phyloP scores from a whole-genome alignment of 108 stramenopile genomes.

The Fragilaria radians region DNA sequence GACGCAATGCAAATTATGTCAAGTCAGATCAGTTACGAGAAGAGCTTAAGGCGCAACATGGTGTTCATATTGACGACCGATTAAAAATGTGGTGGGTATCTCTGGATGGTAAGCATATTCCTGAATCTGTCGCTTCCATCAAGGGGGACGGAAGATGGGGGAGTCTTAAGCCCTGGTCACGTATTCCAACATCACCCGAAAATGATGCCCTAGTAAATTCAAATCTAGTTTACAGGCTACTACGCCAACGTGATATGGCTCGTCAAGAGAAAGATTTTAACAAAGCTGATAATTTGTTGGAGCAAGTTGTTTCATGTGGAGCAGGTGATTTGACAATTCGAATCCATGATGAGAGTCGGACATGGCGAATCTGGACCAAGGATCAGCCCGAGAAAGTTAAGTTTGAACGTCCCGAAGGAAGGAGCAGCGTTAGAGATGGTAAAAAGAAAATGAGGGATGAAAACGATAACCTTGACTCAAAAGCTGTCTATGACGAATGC shows the following conservation, averaged over 20 bases:
- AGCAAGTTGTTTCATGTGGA: conserved; percentile 57
- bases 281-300: conserved; percentile 62
- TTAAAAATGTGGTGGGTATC: conserved; percentile 81
- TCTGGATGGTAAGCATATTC: conserved; percentile 49
- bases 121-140: conserved; percentile 45
- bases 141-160: conserved; percentile 84
- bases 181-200: conserved; percentile 71
- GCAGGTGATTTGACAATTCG: conserved; percentile 56
- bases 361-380: conserved; percentile 82
- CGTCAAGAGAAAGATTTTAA: conserved; percentile 70
- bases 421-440: conserved; percentile 6
- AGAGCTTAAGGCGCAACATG: conserved; percentile 45
- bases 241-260: conserved; percentile 70
- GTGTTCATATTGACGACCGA: conserved; percentile 72
- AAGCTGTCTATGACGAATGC: conserved; percentile 50
- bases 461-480: conserved; percentile 5
- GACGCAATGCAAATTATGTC: conserved; percentile 50
- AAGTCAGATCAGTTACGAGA: conserved; percentile 65
- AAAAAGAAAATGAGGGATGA: no score
- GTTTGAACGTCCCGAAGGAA: neutral
- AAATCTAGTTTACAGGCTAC: conserved; percentile 49
- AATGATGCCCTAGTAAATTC: conserved; percentile 74
- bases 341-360: conserved; percentile 77
- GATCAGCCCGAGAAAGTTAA: conserved; percentile 28
- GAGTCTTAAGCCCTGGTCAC: conserved; percentile 53